These are phyloP conservation scores for Medicago lupulina DNA, from an alignment of 306 rosid genomes.

Conservation along the genomic window DNA sequence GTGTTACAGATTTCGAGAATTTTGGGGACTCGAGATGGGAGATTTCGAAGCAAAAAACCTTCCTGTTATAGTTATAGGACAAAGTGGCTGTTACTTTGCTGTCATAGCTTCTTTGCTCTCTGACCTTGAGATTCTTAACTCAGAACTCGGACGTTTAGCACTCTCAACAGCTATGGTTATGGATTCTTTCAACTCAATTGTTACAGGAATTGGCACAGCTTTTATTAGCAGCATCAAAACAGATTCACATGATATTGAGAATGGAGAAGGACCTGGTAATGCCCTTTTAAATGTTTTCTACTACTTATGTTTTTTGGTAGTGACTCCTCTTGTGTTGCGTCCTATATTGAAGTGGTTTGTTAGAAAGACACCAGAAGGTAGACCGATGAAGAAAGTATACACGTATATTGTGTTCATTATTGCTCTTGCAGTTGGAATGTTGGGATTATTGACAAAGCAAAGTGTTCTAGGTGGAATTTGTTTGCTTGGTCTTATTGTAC, in stretches of 20 bases:
- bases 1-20: rapidly evolving
- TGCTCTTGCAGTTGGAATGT: constrained; percentile 3
- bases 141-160: constrained; percentile 49
- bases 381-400: constrained; percentile 39
- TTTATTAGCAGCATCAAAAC: background rate
- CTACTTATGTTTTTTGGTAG: background rate
- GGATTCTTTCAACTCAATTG: background rate
- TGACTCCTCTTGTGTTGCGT: background rate
- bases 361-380: constrained; percentile 54
- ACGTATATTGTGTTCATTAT: constrained; percentile 14
- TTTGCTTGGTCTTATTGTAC: constrained; percentile 57
- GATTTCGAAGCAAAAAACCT: background rate
- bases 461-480: constrained; percentile 45
- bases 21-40: background rate
- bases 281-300: background rate
- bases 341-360: constrained; percentile 50
- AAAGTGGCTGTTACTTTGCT: constrained; percentile 42
- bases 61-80: constrained; percentile 29
- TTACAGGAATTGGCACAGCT: background rate
- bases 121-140: constrained; percentile 49
- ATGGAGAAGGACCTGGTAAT: background rate
- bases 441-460: constrained; percentile 26
- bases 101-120: constrained; percentile 44
- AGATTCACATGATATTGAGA: background rate
- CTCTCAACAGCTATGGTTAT: constrained; percentile 45